Percentiles rank a stretch among this genome's conserved stretches.
phyloP scores from a whole-genome alignment of 768 basidiomycete species.

The Collybia sp. region DNA sequence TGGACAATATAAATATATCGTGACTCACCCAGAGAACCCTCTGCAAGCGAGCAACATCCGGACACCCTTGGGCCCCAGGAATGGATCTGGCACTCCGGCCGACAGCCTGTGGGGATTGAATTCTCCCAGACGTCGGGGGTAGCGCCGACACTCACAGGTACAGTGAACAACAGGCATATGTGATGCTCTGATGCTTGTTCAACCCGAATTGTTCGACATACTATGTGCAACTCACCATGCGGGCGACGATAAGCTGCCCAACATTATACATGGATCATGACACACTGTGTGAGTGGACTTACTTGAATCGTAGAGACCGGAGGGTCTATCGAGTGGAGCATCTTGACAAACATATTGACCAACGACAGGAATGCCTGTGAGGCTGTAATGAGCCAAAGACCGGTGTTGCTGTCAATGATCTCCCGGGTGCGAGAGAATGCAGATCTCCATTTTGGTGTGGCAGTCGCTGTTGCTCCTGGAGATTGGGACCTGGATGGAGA shows the following conservation, averaged over 20 bases:
- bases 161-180: conserved; percentile 43
- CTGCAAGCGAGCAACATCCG: conserved; percentile 50
- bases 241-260: conserved; percentile 19
- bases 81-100: conserved; percentile 45
- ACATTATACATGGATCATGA: background rate
- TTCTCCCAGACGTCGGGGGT: background rate
- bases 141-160: conserved; percentile 31
- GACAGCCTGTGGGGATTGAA: conserved; percentile 19
- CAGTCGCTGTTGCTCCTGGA: too few species aligned
- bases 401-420: too few species aligned
- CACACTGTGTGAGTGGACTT: conserved; percentile 6
- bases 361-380: conserved; percentile 57
- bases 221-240: conserved; percentile 7
- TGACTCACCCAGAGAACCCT: conserved; percentile 53
- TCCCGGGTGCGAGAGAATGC: too few species aligned
- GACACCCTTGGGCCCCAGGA: conserved; percentile 67
- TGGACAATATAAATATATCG: background rate
- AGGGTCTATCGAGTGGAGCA: conserved; percentile 48
- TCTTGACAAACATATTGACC: conserved; percentile 63
- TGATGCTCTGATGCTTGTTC: conserved; percentile 4
- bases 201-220: background rate
- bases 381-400: conserved; percentile 48
- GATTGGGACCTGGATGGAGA: too few species aligned
- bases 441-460: too few species aligned
- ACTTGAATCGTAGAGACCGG: conserved; percentile 59